phyloP scores from a whole-genome alignment of 2,329 filamentous ascomycete genomes.

The Blastomyces percursus region DNA sequence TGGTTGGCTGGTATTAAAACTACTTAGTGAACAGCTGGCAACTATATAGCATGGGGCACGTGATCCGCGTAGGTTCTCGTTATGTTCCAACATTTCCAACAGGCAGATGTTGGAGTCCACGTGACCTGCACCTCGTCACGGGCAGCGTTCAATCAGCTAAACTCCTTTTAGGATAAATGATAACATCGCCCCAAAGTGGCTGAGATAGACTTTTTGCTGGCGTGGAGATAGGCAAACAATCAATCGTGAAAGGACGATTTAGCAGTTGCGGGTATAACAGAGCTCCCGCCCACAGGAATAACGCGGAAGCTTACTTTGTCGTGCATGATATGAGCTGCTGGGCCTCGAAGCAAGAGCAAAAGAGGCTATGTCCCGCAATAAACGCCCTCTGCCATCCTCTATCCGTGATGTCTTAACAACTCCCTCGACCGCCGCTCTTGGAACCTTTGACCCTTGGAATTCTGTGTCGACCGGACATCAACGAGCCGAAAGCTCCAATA shows the following conservation, averaged over 20 bases:
- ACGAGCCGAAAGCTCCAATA: slow-evolving; percentile 14
- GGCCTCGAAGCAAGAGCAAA: background rate
- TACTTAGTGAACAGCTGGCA: too few species aligned
- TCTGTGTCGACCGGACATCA: slow-evolving; percentile 17
- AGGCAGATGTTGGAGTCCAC: slow-evolving; percentile 1
- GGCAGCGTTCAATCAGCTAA: slow-evolving; percentile 5
- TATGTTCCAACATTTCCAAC: too few species aligned
- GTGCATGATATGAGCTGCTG: background rate
- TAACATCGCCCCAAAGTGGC: slow-evolving; percentile 5
- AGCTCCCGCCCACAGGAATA: background rate
- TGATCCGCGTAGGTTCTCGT: too few species aligned
- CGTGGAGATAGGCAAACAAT: background rate
- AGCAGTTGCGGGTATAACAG: background rate
- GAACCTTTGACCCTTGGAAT: slow-evolving; percentile 17
- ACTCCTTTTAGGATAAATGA: slow-evolving; percentile 8
- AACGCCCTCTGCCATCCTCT: slow-evolving; percentile 16
- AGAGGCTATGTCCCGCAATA: slow-evolving; percentile 13
- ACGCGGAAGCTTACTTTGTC: background rate
- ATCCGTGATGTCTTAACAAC: slow-evolving; percentile 17
- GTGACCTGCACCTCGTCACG: slow-evolving; percentile 12
- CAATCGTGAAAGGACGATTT: background rate
- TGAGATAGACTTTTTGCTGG: background rate
- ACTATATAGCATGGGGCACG: too few species aligned
- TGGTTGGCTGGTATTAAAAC: too few species aligned
- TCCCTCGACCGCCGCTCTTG: slow-evolving; percentile 15